A percentile compares a stretch with the other conserved stretches of the same genome.
Conservation (phyloP, 352 stramenopile species). For the Hyaloperonospora brassicae region DNA sequence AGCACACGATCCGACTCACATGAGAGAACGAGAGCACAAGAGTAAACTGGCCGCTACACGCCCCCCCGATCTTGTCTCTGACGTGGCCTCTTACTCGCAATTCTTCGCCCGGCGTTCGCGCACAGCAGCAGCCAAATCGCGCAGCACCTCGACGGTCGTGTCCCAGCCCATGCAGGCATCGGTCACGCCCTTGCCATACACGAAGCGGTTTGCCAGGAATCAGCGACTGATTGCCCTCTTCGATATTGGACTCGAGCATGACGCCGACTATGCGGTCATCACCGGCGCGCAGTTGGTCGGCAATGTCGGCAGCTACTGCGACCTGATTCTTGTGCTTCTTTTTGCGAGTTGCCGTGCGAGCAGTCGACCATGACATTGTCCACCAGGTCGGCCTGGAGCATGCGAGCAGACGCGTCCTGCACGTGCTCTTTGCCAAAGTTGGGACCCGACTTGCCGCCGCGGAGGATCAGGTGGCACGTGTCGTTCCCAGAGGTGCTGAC, state of each 20-base stretch:
- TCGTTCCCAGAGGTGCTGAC: constrained; percentile 84
- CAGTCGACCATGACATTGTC: constrained; percentile 88
- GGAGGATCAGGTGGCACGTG: constrained; percentile 83
- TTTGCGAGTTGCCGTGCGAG: constrained; percentile 85
- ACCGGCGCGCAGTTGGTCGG: constrained; percentile 55
- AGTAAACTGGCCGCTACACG: too few relatives aligned
- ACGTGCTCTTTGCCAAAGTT: constrained; percentile 84
- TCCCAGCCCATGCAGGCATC: constrained; percentile 87
- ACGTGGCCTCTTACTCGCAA: constrained; percentile 21
- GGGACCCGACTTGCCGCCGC: constrained; percentile 75
- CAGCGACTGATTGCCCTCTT: constrained; percentile 74
- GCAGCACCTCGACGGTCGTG: constrained; percentile 60
- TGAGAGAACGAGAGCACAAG: too few relatives aligned
- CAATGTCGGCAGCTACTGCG: constrained; percentile 61
- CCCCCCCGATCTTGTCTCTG: neutral
- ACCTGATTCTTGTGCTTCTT: constrained; percentile 87
- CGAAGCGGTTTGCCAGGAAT: constrained; percentile 63
- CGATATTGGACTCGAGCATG: constrained; percentile 87
- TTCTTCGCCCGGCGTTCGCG: constrained; percentile 59
- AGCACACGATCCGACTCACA: too few relatives aligned
- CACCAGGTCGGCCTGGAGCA: constrained; percentile 76
- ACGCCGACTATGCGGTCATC: constrained; percentile 78
- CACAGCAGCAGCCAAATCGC: constrained; percentile 67
- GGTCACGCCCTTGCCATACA: constrained; percentile 87
- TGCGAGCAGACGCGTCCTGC: constrained; percentile 64